Evolutionary conservation across 2,329 filamentous ascomycete genomes (phyloP).

Genomic region (Diaporthe batatas): DNA sequence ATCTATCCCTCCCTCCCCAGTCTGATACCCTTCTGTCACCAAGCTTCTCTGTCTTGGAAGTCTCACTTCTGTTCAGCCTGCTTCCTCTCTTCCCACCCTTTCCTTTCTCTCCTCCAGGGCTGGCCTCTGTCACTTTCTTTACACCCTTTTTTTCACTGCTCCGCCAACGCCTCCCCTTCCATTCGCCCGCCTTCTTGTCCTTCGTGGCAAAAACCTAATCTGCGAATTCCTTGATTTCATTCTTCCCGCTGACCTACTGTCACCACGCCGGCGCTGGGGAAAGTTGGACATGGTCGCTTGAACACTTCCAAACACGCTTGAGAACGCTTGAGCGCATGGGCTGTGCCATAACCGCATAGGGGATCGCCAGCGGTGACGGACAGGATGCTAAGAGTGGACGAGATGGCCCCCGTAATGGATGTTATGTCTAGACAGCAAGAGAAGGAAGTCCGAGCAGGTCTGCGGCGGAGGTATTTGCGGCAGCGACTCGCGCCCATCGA

Average conservation of each 20-base stretch:
- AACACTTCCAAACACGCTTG: slow-evolving; percentile 19
- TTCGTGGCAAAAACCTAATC: not conserved
- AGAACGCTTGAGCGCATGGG: slow-evolving; percentile 20
- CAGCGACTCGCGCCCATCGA: slow-evolving; percentile 23
- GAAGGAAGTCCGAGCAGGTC: not conserved
- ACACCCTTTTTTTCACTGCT: slow-evolving; percentile 16
- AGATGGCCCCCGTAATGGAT: slow-evolving; percentile 41
- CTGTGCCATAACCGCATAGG: slow-evolving; percentile 23
- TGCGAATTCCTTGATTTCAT: not conserved
- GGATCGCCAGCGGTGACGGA: slow-evolving; percentile 22
- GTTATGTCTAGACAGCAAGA: too few species aligned
- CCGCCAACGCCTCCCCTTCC: not conserved
- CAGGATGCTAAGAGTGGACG: slow-evolving; percentile 37
- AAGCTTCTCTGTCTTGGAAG: slow-evolving; percentile 37
- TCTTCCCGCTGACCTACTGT: not conserved
- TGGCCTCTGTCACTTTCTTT: slow-evolving; percentile 38
- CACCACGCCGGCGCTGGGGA: slow-evolving; percentile 41
- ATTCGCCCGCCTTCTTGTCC: not conserved
- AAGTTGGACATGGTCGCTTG: slow-evolving; percentile 40
- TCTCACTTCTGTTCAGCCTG: slow-evolving; percentile 26
- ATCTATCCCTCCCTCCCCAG: slow-evolving; percentile 38
- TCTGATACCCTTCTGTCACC: slow-evolving; percentile 29
- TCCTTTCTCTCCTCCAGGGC: slow-evolving; percentile 37
- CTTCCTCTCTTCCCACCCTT: slow-evolving; percentile 8
- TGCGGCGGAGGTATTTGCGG: slow-evolving; percentile 15